These are phyloP conservation scores for Trichoderma erinaceum DNA, from an alignment of 495 filamentous ascomycete species.

Conservation along the genomic window DNA sequence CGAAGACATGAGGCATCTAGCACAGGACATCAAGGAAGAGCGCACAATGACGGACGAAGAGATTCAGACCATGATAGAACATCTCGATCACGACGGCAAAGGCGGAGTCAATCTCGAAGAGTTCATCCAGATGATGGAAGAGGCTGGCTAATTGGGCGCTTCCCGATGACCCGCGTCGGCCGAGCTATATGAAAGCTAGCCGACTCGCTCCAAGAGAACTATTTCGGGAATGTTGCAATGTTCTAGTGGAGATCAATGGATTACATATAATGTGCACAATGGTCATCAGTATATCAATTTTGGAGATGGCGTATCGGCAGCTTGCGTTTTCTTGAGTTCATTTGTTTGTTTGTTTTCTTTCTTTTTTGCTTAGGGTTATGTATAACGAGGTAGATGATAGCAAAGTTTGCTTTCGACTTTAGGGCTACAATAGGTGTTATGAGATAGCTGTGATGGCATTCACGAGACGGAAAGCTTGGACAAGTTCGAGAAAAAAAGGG, in stretches of 20 bases:
- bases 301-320: conserved; percentile 12
- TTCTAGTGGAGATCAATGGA: background rate
- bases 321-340: background rate
- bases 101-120: conserved; percentile 77
- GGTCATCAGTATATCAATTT: conserved; percentile 1
- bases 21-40: conserved; percentile 75
- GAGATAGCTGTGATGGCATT: conserved; percentile 2
- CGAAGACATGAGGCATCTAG: conserved; percentile 72
- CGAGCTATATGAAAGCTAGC: background rate
- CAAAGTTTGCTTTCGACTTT: background rate
- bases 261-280: conserved; percentile 3
- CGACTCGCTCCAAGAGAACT: background rate
- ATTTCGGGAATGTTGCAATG: background rate
- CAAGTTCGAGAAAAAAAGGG: background rate
- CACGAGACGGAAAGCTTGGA: conserved; percentile 5
- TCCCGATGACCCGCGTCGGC: background rate
- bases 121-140: conserved; percentile 49
- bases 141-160: conserved; percentile 46
- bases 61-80: conserved; percentile 85
- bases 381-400: conserved; percentile 1
- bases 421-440: background rate
- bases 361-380: conserved; percentile 1
- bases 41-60: conserved; percentile 71
- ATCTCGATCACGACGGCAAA: conserved; percentile 87
- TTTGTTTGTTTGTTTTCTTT: background rate